phyloP scores from a whole-genome alignment of 2,329 filamentous ascomycete genomes.

The Chaetomium globosum region DNA sequence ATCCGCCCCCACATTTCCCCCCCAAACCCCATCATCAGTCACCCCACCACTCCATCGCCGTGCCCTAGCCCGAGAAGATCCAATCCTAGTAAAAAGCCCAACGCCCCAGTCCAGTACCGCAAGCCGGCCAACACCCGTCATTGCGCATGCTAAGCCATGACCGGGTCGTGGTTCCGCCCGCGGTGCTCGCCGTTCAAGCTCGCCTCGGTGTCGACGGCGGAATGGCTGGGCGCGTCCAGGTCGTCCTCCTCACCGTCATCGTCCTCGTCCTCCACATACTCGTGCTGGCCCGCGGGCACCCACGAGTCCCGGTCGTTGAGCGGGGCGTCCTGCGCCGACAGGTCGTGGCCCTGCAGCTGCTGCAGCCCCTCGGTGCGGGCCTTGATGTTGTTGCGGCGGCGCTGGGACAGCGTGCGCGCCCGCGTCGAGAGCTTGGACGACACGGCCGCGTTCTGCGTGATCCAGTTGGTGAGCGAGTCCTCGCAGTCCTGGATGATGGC shows the following conservation, averaged over 20 bases:
- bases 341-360: slow-evolving; percentile 52
- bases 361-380: slow-evolving; percentile 64
- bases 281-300: slow-evolving; percentile 72
- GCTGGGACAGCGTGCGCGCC: slow-evolving; percentile 82
- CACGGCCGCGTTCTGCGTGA: slow-evolving; percentile 84
- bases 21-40: neutral
- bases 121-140: neutral
- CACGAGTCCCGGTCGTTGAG: slow-evolving; percentile 80
- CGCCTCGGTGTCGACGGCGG: slow-evolving; percentile 55
- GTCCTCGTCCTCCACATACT: slow-evolving; percentile 60
- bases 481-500: slow-evolving; percentile 99
- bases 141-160: slow-evolving; percentile 47
- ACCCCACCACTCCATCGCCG: neutral
- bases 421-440: slow-evolving; percentile 84
- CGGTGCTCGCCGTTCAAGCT: slow-evolving; percentile 60
- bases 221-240: slow-evolving; percentile 43
- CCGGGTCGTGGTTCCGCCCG: slow-evolving; percentile 57
- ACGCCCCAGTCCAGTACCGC: neutral
- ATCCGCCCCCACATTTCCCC: neutral
- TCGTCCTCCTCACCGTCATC: slow-evolving; percentile 63
- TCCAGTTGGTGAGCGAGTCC: slow-evolving; percentile 96
- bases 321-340: slow-evolving; percentile 79
- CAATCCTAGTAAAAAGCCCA: neutral
- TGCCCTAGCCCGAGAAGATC: neutral
- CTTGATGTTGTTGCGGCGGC: slow-evolving; percentile 72